Conservation (phyloP, 139 green algal genomes). For the Chloropicon primus region DNA sequence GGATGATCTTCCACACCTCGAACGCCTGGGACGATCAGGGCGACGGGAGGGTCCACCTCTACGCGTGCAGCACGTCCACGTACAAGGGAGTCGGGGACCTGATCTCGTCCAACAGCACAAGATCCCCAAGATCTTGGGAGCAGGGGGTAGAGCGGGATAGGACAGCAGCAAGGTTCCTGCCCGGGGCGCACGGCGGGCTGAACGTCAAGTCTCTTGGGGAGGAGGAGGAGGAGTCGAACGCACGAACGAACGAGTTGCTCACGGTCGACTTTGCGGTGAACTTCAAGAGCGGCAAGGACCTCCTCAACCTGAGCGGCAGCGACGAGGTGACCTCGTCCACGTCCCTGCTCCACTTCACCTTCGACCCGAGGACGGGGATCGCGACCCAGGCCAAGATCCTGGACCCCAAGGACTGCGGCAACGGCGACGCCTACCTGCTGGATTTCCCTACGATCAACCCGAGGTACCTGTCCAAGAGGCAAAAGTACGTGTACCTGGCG, state of each 20-base stretch:
- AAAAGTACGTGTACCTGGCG: constrained; percentile 19
- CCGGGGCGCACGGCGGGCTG: background rate
- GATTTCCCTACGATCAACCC: constrained; percentile 15
- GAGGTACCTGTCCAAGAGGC: constrained; percentile 18
- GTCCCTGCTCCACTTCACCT: background rate
- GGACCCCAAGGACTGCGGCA: constrained; percentile 38
- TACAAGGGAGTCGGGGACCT: constrained; percentile 27
- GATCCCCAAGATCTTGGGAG: background rate
- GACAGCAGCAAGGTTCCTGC: background rate
- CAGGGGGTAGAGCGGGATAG: no score
- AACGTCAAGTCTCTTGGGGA: background rate
- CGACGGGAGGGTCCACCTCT: constrained; percentile 18
- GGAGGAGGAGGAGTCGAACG: no score
- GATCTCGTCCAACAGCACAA: background rate
- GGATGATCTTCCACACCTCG: constrained; percentile 36
- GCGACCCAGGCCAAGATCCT: constrained; percentile 23
- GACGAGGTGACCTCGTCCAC: background rate
- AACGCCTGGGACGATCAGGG: constrained; percentile 40
- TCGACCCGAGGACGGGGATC: background rate
- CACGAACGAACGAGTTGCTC: no score
- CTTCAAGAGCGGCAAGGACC: background rate
- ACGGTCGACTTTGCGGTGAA: background rate
- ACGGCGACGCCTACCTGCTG: constrained; percentile 25
- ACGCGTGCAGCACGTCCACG: constrained; percentile 16
- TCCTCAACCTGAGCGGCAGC: background rate